Base-by-base conservation (phyloP, 176 grass and related monocot species). In the Oryza australiensis region DNA sequence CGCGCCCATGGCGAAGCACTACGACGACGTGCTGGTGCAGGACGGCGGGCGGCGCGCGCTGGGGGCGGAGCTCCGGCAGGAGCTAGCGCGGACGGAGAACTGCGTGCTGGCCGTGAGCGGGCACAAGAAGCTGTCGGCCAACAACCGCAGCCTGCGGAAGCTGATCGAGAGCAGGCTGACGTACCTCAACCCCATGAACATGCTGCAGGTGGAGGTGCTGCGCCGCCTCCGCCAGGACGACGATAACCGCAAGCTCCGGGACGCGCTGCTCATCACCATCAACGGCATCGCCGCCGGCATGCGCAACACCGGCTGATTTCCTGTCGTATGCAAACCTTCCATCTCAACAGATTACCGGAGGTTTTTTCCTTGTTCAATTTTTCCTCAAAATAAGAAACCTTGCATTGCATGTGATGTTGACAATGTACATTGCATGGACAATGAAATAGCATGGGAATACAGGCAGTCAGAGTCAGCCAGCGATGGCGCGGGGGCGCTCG, bases 201-300 rank as follows among this genome's bases (percentile, higher is more conserved):
- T 94, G 84, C 76, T 98, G 66, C 92, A 98, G 88, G 95, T 93
- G 5, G 95, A 98, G 88, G 94, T 98, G 29, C 66, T 98, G 46
- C 33, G 87, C 9, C 85, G 95, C 22, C 74, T 98, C 6, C 79
- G 92, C 4, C 66, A 64, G 1, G 95, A 98, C n/a, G 71, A 91
- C 4, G 95, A 94, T 2, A 98, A 94, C 64, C 41, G 51, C 4
- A 93, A 72, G 68, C 95, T 94, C 9, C 87, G 95, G 7, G 94
- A 97, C 24, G 92, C 87, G 26, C 81, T 98, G 78, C 92, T 98
- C 60, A 87, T 98, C 30, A 98, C 95, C 48, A 94, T 98, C 72
- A 98, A 98, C 3, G 95, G 95, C 57, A 98, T 98, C 30, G 92
- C 95, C 9, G 92, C 92, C 34, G 95, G 95, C 22, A 98, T 98